Base-by-base conservation (phyloP, 2,329 filamentous ascomycete species). In the Ophiostoma sp. region DNA sequence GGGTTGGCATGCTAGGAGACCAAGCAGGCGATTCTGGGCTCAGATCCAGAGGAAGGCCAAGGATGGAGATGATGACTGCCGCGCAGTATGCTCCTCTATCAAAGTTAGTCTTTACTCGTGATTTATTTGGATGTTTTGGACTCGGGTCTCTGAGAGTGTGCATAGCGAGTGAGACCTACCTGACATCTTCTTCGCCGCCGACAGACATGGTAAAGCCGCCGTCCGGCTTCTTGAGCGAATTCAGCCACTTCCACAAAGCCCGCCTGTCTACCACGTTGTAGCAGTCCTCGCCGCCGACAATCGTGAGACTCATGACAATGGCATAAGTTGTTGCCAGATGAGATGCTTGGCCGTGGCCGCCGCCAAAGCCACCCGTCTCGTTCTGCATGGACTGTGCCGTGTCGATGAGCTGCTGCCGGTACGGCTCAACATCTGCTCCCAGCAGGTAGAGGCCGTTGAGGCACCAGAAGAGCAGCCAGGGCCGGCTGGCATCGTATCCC, bases 401-500 rank as follows among this genome's bases (percentile, higher is more conserved):
- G 72, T 88, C 86, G 68, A 91, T 81, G 71, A 94, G 87, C 80
- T 86, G 84, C 73, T 90, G 82, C 70, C 89, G 86, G 79, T 92
- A 94, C 54, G 87, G 79, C 41, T 80, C 79, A 67, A 86, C 83
- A 77, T 97, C 92, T 77, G 93, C 87, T 67, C 92, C 93, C 67
- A 99, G 81, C 44, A 94, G 83, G 35, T 85, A 83, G 73, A 99
- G 83, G 2, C 87, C 93, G 44, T 89, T 87, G 69, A 98, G 83
- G 69, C 87, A 91, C 95, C 95, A 99, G 81, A 97, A 98, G 73
- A 97, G 85, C 76, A 97, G 86, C 95, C 95, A 99, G 11, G 95
- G 94, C 70, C 94, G 85, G 77, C 91, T 94, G 41, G 95, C 90
- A 82, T 99, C 95, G 74, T 93, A 87, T 67, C 84, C 85, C 68